Evolutionary conservation across 164 flowering plant species (phyloP), one percentile per base, ranked within the genome.

Genomic region (Buxus sempervirens): DNA sequence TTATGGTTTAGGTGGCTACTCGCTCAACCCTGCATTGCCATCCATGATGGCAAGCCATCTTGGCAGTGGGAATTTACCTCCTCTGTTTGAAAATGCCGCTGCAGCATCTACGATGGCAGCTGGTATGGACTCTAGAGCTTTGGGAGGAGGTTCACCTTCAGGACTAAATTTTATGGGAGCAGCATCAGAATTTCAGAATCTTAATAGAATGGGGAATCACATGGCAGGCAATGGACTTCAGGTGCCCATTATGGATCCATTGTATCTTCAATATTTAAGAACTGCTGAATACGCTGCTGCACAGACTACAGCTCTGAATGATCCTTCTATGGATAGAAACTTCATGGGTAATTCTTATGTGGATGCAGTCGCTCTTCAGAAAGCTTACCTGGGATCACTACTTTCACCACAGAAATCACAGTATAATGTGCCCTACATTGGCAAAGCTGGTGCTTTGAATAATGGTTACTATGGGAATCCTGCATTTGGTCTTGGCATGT

Each of bases 401-500:
- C 61, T 86, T 42, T 84, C 93, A 19, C 85, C 90, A 62, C 91
- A 84, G 69, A 90, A 89, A 70, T 85, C 93, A 21, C 91, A 84
- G 54, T 89, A 81, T 72, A 81, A 81, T 59, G 76, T 76, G 28
- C 84, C 86, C 4, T 57, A 73, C 26, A 64, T 83, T 5, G 76
- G 80, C 28, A 89, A 90, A 70, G 75, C 89, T 61, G 80, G 78
- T 62, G 64, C 73, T 58, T 73, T 82, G 19, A 80, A 82, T 75
- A 91, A 81, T 77, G 88, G 89, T 28, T 92, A 80, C 64, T 87
- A 83, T 77, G 93, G 86, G 22, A 90, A 79, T 76, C 86, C 88
- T 22, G 74, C 87, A 14, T 87, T 51, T 79, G 87, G 89, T 20
- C 70, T 83, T 63, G 89, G 88, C 60, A 72, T 90, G 82, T 83